Base-by-base conservation (phyloP, 73 alveolate genomes). In the Halteria grandinella region DNA sequence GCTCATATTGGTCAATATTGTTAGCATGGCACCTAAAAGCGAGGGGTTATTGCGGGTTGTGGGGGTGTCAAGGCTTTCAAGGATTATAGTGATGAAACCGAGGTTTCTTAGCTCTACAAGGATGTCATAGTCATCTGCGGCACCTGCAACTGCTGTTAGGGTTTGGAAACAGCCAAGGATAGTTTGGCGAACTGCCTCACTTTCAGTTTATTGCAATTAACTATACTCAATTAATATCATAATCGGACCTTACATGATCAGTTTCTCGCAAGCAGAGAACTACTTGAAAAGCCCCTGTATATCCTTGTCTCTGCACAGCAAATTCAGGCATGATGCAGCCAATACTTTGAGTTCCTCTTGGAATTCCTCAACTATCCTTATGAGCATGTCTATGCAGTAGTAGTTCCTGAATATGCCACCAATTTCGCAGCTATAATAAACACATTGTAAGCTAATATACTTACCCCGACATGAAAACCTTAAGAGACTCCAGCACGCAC, bases 1-100 rank as follows among this genome's bases (percentile, higher is more conserved):
- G 0, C 89, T 49, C 36, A 88, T 50, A 33, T 88, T 72, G 20
- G 78, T 75, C 14, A 88, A 33, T n/a, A 88, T 83, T 20, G 75
- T 70, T 12, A 88, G 49, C 37, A 80, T 48, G 20, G 86, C 36
- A 18, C 88, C 87, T 2, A 59, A 74, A n/a, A 75, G 59, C 23
- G 73, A 51, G 0, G 86, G 84, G 20, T 75, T 86, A 24, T n/a
- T n/a, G n/a, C n/a, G n/a, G n/a, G n/a, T n/a, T n/a, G n/a, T n/a
- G n/a, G n/a, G n/a, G n/a, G n/a, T n/a, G n/a, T 20, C 64, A 0
- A 88, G 71, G 18, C 39, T 53, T n/a, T 83, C 88, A 14, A 83
- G 69, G 0, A 83, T 57, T 17, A 79, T 20, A 6, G 49, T 29
- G 6, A 88, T 58, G 0, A 88, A 39, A 40, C 86, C 72, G 11